Evolutionary conservation across 768 basidiomycete species (phyloP).

Genomic region (Agrocybe chaxingu): DNA sequence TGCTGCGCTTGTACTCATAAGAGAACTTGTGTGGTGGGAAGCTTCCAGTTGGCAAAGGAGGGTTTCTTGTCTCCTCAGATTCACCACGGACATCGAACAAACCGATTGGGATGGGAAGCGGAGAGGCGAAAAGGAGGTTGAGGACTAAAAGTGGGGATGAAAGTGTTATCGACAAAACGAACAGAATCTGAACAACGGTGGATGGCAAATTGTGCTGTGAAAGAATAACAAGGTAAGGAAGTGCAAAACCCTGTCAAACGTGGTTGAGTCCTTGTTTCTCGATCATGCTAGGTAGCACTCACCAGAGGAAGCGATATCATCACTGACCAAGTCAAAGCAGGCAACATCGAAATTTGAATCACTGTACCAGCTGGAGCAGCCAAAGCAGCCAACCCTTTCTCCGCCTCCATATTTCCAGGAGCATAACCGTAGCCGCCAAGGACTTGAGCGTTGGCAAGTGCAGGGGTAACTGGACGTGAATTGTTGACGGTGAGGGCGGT

Average conservation of each 20-base stretch:
- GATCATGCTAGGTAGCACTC: conserved; percentile 24
- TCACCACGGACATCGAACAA: conserved; percentile 53
- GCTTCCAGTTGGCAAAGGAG: conserved; percentile 40
- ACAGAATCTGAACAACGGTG: conserved; percentile 41
- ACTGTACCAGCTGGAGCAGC: conserved; percentile 41
- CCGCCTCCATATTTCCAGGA: conserved; percentile 40
- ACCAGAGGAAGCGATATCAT: conserved; percentile 71
- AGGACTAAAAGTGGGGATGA: conserved; percentile 66
- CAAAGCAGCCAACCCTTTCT: conserved; percentile 49
- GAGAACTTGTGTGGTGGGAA: conserved; percentile 41
- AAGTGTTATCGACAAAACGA: conserved; percentile 61
- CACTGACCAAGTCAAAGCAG: conserved; percentile 60
- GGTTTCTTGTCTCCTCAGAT: conserved; percentile 40
- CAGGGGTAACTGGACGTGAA: conserved; percentile 48
- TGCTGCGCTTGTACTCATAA: conserved; percentile 62
- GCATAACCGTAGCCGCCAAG: conserved; percentile 68
- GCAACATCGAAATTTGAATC: conserved; percentile 53
- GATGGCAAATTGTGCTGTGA: conserved; percentile 36
- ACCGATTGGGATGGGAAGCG: conserved; percentile 64
- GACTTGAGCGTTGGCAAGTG: conserved; percentile 56
- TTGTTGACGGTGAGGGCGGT: conserved; percentile 34
- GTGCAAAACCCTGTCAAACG: conserved; percentile 45
- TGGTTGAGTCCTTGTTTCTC: background rate
- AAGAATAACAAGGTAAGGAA: conserved; percentile 57
- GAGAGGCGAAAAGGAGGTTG: conserved; percentile 56